Evolutionary conservation across 2,329 filamentous ascomycete genomes (phyloP), one percentile per base, ranked within the genome.

Genomic region (Neodidymelliopsis sp.): DNA sequence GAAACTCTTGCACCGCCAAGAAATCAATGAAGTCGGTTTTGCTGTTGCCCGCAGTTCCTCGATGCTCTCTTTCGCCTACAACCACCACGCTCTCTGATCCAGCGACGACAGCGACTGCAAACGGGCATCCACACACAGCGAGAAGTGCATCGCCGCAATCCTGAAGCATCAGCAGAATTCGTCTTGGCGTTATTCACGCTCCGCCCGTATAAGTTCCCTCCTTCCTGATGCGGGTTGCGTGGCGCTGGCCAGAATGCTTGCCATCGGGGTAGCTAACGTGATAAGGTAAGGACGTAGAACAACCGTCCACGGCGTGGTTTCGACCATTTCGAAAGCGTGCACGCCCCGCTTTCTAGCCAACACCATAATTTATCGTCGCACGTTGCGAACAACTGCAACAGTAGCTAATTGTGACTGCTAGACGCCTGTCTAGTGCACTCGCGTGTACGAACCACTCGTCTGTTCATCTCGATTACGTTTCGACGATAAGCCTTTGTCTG

Each of bases 171-270:
- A 15, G 15, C 24, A 20, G 24, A 28, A 45, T 15, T 2, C 22
- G 7, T 44, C 47, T 50, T 50, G 47, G 47, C 47, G 19, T 50
- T 44, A 50, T 50, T 40, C n/a, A 50, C 47, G 30, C 30, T 50
- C 47, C 41, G 36, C 40, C 25, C 47, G 47, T 45, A 36, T 42
- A 43, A 34, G 9, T 20, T 46, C 23, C 20, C 48, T 41, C 48
- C 48, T 52, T 41, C 48, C 48, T 46, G 33, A 24, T 33, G 22
- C 41, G 30, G 41, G 19, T n/a, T 23, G 22, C 42, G 42, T 46
- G 48, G 48, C 48, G 48, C 48, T 33, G 34, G 48, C 48, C 27
- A 51, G 42, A 45, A 42, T 39, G 48, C 42, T 46, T 51, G 42
- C 48, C 27, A 24, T 43, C 41, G 48, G 29, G 12, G 16, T 4